A percentile compares a stretch with the other conserved stretches of the same genome.
These are phyloP conservation scores for Acanthamoeba quina DNA, from an alignment of 208 protist species.

Conservation along the genomic window DNA sequence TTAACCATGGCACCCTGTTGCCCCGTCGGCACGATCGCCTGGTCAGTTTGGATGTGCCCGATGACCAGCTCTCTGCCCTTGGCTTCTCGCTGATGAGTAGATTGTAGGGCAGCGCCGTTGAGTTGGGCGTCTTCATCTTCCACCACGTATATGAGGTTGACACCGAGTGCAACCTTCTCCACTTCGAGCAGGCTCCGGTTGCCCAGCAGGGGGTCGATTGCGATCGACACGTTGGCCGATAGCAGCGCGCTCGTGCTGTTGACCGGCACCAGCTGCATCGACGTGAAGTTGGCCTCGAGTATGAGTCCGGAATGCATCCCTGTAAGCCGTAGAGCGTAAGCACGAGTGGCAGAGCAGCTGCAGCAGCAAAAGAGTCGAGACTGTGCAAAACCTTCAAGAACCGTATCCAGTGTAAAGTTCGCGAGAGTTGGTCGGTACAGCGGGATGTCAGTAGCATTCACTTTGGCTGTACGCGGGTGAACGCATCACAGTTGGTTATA, in stretches of 20 bases:
- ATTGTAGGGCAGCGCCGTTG: too few species aligned
- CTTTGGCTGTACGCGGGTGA: not conserved
- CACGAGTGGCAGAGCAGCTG: not conserved
- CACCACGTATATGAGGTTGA: not conserved
- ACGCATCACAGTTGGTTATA: too few species aligned
- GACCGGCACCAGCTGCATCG: conserved; percentile 28
- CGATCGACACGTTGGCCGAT: not conserved
- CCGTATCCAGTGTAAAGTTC: not conserved
- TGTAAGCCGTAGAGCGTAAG: not conserved
- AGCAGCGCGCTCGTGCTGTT: not conserved
- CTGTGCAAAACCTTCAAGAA: not conserved
- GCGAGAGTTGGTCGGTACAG: conserved; percentile 6
- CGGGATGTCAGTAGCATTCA: not conserved
- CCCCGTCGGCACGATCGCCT: not conserved
- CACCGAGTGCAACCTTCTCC: not conserved
- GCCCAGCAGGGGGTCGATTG: not conserved
- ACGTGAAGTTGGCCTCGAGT: not conserved
- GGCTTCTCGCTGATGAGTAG: too few species aligned
- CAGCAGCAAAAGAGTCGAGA: too few species aligned
- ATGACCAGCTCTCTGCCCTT: not conserved
- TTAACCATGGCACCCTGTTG: not conserved
- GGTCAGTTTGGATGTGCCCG: not conserved
- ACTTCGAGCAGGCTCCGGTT: not conserved
- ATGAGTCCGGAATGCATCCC: not conserved
- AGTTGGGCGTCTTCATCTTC: not conserved